These are phyloP conservation scores for Sechiopsis laciniata DNA, from an alignment of 306 rosid species.

Conservation along the genomic window DNA sequence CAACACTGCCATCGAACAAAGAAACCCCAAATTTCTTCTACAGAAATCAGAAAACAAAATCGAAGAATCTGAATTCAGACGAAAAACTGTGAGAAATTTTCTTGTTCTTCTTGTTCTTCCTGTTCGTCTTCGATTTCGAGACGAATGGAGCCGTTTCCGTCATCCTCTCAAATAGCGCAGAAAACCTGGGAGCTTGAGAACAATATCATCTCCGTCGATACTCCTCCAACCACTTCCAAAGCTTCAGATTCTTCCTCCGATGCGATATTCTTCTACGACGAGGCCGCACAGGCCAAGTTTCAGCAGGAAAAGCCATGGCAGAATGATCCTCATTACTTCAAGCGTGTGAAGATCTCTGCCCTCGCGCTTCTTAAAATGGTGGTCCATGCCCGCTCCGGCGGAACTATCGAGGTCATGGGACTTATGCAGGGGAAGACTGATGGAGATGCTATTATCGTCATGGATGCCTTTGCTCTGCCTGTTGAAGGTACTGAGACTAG, in stretches of 20 bases:
- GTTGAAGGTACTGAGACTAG: conserved; percentile 98
- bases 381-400: conserved; percentile 95
- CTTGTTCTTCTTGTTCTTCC: not conserved
- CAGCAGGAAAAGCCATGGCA: conserved; percentile 87
- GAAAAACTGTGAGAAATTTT: not conserved
- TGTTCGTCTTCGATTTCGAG: not conserved
- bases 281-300: conserved; percentile 53
- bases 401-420: conserved; percentile 95
- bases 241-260: conserved; percentile 50
- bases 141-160: conserved; percentile 45
- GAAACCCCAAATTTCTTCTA: not conserved
- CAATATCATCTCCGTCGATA: conserved; percentile 67
- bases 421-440: conserved; percentile 97
- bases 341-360: conserved; percentile 95
- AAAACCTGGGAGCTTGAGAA: conserved; percentile 94
- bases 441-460: conserved; percentile 80
- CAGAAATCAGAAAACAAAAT: not conserved
- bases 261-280: conserved; percentile 90
- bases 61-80: not conserved
- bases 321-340: conserved; percentile 83
- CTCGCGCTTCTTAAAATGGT: conserved; percentile 97
- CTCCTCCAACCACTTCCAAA: conserved; percentile 35
- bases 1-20: not conserved
- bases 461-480: conserved; percentile 92
- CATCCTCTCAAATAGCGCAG: conserved; percentile 53